Percentiles rank a stretch among this genome's conserved stretches.
These are phyloP conservation scores for Xylaria hypoxylon DNA, from an alignment of 2,329 filamentous ascomycete species.

Conservation along the genomic window DNA sequence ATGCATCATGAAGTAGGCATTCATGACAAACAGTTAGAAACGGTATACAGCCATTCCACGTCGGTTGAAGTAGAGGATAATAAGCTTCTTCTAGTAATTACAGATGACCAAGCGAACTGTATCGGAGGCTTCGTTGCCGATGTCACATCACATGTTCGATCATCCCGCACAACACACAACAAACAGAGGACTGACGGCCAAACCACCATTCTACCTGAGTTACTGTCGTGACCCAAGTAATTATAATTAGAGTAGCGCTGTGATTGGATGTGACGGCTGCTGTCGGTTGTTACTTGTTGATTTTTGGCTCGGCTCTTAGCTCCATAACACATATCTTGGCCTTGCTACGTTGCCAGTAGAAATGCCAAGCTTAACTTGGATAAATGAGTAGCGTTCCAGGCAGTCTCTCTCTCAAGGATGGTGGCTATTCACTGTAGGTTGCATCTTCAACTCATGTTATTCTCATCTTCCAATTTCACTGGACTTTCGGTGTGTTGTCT, in stretches of 20 bases:
- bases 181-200: background rate
- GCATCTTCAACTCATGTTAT: background rate
- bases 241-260: background rate
- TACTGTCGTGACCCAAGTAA: background rate
- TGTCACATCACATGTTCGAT: background rate
- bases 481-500: too few species aligned
- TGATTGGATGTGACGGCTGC: slow-evolving; percentile 7
- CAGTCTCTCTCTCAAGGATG: background rate
- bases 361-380: slow-evolving; percentile 19
- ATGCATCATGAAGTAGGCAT: too few species aligned
- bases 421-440: background rate
- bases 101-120: background rate
- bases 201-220: background rate
- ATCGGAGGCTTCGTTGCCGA: background rate
- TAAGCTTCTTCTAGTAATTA: background rate
- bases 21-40: too few species aligned
- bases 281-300: background rate
- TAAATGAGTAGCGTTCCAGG: slow-evolving; percentile 7
- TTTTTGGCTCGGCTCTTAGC: too few species aligned
- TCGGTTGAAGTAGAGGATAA: too few species aligned
- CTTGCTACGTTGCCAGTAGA: background rate
- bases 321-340: too few species aligned
- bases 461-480: background rate
- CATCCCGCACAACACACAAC: background rate
- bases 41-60: too few species aligned